phyloP scores from a whole-genome alignment of 148 eudicot species.

The Persicaria tinctoria region DNA sequence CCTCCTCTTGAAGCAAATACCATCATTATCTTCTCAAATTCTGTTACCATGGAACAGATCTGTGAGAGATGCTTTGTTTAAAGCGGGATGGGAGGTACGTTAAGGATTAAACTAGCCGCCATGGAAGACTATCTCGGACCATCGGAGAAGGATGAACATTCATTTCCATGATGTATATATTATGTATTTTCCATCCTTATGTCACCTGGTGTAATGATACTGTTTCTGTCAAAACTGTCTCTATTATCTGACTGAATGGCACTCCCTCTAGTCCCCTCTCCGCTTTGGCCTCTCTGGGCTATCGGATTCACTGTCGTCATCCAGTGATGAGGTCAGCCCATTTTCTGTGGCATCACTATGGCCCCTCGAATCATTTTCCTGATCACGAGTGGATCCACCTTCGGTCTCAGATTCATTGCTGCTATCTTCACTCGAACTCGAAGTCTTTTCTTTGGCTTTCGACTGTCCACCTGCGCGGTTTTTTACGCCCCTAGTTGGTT shows the following conservation, averaged over 20 bases:
- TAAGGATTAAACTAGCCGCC: background rate
- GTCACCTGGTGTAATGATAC: slow-evolving; percentile 32
- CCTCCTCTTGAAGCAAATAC: slow-evolving; percentile 17
- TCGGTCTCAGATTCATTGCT: slow-evolving; percentile 32
- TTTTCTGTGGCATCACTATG: slow-evolving; percentile 3
- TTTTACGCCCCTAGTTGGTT: slow-evolving; percentile 7
- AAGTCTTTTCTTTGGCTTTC: background rate
- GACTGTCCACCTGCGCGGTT: background rate
- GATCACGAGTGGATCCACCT: slow-evolving; percentile 11
- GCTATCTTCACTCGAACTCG: slow-evolving; percentile 28
- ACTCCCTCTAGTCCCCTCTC: background rate
- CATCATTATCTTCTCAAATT: slow-evolving; percentile 16
- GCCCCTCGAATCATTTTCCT: background rate
- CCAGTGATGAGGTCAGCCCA: slow-evolving; percentile 6
- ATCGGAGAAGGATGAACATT: slow-evolving; percentile 1
- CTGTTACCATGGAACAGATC: slow-evolving; percentile 12
- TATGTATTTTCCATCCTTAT: slow-evolving; percentile 6
- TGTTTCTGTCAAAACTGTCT: background rate
- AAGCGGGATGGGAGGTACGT: background rate
- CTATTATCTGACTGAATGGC: slow-evolving; percentile 6
- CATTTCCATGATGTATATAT: background rate
- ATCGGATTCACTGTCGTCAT: background rate
- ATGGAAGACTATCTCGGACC: background rate
- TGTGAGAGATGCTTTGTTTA: slow-evolving; percentile 5
- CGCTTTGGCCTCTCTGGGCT: background rate